Evolutionary conservation across 768 basidiomycete species (phyloP).

Genomic region (Jaapia argillacea): DNA sequence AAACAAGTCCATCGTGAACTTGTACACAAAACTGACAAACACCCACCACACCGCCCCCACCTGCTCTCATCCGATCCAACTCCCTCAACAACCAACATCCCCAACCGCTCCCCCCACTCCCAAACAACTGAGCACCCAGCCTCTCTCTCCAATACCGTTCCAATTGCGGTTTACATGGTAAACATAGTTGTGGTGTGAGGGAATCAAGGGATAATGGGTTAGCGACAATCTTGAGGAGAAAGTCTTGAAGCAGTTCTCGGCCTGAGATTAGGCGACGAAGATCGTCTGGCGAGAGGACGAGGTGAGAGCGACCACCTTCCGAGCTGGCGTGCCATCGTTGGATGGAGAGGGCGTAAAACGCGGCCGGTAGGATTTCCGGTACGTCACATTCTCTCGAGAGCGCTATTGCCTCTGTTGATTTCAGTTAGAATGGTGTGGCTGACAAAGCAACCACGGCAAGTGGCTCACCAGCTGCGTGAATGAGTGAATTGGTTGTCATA

Average conservation of each 20-base stretch:
- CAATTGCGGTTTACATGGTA: constrained; percentile 2
- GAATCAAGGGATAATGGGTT: constrained; percentile 3
- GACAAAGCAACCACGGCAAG: too few species aligned
- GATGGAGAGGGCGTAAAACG: constrained; percentile 28
- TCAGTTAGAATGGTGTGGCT: constrained; percentile 1
- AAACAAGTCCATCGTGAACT: neutral
- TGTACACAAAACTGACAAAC: neutral
- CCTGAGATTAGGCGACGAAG: constrained; percentile 22
- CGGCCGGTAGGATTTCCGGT: constrained; percentile 27
- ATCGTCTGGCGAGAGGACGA: constrained; percentile 18
- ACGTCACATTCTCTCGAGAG: constrained; percentile 25
- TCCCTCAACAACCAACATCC: constrained; percentile 15
- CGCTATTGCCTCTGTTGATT: constrained; percentile 20
- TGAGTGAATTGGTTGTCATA: constrained; percentile 19
- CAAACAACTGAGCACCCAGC: constrained; percentile 6
- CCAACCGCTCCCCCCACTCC: constrained; percentile 9
- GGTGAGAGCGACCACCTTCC: constrained; percentile 20
- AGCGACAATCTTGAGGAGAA: constrained; percentile 10
- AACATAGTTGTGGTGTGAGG: constrained; percentile 4
- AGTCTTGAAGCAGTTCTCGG: constrained; percentile 19
- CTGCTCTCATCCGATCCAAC: constrained; percentile 7
- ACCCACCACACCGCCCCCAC: neutral
- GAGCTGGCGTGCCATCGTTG: constrained; percentile 16
- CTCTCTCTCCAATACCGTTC: constrained; percentile 6
- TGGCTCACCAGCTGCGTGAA: constrained; percentile 21